phyloP scores from a whole-genome alignment of 257 asterid species.

The Gentiana straminea region DNA sequence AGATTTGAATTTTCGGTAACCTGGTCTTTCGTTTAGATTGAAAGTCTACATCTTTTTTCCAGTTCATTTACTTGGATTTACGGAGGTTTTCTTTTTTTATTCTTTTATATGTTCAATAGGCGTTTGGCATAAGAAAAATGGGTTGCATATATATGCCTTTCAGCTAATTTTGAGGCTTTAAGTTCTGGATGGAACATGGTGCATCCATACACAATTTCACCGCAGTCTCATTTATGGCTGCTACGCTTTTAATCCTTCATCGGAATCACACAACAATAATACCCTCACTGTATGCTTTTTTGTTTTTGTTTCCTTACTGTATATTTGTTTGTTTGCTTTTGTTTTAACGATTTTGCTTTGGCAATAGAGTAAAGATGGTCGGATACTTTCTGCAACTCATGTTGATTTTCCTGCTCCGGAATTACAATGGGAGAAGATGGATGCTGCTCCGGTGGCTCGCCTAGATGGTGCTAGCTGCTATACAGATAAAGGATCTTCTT shows the following conservation, averaged over 20 bases:
- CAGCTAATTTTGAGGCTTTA: too few relatives aligned
- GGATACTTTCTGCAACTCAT: constrained; percentile 70
- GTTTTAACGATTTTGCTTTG: background rate
- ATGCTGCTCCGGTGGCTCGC: constrained; percentile 84
- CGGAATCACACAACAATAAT: background rate
- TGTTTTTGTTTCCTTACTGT: background rate
- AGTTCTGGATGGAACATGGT: too few relatives aligned
- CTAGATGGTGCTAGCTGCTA: constrained; percentile 93
- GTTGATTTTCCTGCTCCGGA: constrained; percentile 83
- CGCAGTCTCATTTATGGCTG: too few relatives aligned
- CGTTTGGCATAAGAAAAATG: too few relatives aligned
- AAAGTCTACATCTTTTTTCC: too few relatives aligned
- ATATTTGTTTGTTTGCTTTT: background rate
- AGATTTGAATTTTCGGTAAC: too few relatives aligned
- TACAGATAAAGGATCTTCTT: constrained; percentile 75
- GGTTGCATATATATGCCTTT: too few relatives aligned
- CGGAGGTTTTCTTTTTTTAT: too few relatives aligned
- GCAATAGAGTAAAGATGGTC: constrained; percentile 9
- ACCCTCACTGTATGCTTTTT: background rate
- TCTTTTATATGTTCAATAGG: too few relatives aligned
- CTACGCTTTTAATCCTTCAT: constrained; percentile 24
- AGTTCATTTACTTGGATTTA: too few relatives aligned
- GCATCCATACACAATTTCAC: too few relatives aligned
- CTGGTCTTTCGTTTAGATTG: too few relatives aligned
- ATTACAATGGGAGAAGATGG: constrained; percentile 87